Evolutionary conservation across 148 eudicot genomes (phyloP).

Genomic region (Nyssa sinensis): DNA sequence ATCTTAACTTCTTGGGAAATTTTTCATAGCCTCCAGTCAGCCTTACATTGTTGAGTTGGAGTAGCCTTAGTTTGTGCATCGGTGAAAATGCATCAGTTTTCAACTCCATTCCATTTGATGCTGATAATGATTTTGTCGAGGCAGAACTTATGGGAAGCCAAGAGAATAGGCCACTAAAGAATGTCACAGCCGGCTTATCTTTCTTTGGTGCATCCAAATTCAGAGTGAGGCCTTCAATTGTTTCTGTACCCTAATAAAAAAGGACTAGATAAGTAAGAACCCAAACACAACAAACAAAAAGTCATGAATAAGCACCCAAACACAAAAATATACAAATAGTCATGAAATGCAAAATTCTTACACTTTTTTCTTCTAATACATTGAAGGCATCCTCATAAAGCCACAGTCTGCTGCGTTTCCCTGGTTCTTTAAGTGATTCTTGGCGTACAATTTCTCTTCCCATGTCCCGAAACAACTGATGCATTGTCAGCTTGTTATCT

Average conservation of each 20-base stretch:
- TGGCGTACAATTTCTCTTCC: constrained; percentile 14
- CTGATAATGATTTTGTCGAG: not conserved
- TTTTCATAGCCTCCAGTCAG: constrained; percentile 1
- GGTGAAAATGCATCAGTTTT: constrained; percentile 1
- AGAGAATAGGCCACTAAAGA: too few relatives aligned
- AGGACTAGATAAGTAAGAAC: not conserved
- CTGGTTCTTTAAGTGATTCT: constrained; percentile 5
- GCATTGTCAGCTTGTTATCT: not conserved
- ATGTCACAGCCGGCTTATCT: too few relatives aligned
- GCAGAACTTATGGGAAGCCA: too few relatives aligned
- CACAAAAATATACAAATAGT: not conserved
- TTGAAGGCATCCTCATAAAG: not conserved
- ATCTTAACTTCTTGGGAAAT: constrained; percentile 7
- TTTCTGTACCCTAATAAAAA: constrained; percentile 1
- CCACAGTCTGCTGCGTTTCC: constrained; percentile 11
- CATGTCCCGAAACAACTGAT: constrained; percentile 12
- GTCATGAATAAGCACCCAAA: too few relatives aligned
- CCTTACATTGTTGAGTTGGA: not conserved
- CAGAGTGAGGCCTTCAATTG: constrained; percentile 6
- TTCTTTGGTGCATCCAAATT: not conserved
- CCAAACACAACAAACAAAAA: too few relatives aligned
- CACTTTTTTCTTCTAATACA: not conserved
- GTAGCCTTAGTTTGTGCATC: constrained; percentile 11
- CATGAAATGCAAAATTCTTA: too few relatives aligned
- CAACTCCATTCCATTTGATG: not conserved